Evolutionary conservation across 176 grass and related monocot species (phyloP).

Genomic region (Oryza officinalis): DNA sequence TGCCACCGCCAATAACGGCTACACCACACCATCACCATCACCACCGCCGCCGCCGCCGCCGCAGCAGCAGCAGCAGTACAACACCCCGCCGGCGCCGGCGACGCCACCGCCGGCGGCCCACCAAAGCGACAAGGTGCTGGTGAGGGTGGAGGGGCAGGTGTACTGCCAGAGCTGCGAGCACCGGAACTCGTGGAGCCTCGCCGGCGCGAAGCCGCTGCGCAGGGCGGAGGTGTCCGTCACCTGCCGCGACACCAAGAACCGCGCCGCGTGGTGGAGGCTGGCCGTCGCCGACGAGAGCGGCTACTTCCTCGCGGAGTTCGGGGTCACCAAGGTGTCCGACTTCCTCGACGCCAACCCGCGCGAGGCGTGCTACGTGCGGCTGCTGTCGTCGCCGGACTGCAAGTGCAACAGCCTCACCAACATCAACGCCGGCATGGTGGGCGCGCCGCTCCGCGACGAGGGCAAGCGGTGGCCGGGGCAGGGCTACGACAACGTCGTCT

Average conservation of each 20-base stretch:
- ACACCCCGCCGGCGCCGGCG: neutral
- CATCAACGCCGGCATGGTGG: slow-evolving; percentile 57
- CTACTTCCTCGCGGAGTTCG: slow-evolving; percentile 60
- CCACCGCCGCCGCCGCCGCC: neutral
- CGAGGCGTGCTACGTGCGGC: slow-evolving; percentile 66
- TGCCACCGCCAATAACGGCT: neutral
- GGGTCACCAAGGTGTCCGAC: neutral
- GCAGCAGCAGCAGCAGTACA: neutral
- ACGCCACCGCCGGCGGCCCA: neutral
- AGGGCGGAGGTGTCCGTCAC: slow-evolving; percentile 54
- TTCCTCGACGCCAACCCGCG: slow-evolving; percentile 30
- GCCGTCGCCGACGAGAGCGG: slow-evolving; percentile 35
- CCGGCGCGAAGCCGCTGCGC: slow-evolving; percentile 46
- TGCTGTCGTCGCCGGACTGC: slow-evolving; percentile 58
- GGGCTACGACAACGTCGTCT: slow-evolving; percentile 36
- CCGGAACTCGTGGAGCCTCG: slow-evolving; percentile 42
- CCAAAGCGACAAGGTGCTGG: slow-evolving; percentile 26
- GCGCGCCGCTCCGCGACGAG: slow-evolving; percentile 48
- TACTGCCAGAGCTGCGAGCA: slow-evolving; percentile 63
- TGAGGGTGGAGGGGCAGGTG: slow-evolving; percentile 60
- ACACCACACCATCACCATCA: neutral
- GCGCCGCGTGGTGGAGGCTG: slow-evolving; percentile 30
- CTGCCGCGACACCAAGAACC: slow-evolving; percentile 72
- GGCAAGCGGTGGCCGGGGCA: slow-evolving; percentile 39
- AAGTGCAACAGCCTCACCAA: slow-evolving; percentile 58